Conservation (phyloP, 1,284 basidiomycete genomes). For the Inonotus obliquus region DNA sequence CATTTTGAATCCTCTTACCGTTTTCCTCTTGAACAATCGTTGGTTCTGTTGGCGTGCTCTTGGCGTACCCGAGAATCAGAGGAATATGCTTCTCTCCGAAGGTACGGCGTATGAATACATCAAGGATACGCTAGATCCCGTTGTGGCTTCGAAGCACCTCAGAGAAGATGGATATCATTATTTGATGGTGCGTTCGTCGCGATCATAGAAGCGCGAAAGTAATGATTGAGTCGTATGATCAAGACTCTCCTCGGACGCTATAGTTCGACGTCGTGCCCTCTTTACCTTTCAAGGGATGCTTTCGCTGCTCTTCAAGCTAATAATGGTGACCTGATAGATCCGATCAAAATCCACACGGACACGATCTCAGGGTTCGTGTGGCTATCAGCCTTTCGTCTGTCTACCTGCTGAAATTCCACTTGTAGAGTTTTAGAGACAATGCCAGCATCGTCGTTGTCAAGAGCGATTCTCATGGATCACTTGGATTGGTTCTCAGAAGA, state of each 20-base stretch:
- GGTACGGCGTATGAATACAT: constrained; percentile 57
- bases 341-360: constrained; percentile 76
- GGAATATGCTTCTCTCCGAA: constrained; percentile 63
- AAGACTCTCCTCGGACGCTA: constrained; percentile 62
- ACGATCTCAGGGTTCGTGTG: constrained; percentile 65
- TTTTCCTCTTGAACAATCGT: constrained; percentile 57
- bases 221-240: not conserved
- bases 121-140: constrained; percentile 60
- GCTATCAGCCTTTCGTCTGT: not conserved
- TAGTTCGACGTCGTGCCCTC: constrained; percentile 64
- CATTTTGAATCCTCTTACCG: constrained; percentile 62
- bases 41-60: constrained; percentile 82
- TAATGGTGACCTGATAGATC: constrained; percentile 46
- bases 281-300: constrained; percentile 66
- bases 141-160: constrained; percentile 46
- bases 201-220: not conserved
- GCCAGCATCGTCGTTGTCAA: constrained; percentile 49
- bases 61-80: constrained; percentile 76
- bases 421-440: constrained; percentile 55
- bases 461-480: constrained; percentile 77
- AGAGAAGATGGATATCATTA: constrained; percentile 68
- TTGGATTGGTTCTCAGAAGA: constrained; percentile 72
- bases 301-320: constrained; percentile 56
- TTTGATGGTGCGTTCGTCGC: constrained; percentile 40
- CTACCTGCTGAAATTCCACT: not conserved